Evolutionary conservation across 805 yeast genomes (phyloP), one percentile per base, ranked within the genome.

Genomic region (Candida khao-thaluensis): DNA sequence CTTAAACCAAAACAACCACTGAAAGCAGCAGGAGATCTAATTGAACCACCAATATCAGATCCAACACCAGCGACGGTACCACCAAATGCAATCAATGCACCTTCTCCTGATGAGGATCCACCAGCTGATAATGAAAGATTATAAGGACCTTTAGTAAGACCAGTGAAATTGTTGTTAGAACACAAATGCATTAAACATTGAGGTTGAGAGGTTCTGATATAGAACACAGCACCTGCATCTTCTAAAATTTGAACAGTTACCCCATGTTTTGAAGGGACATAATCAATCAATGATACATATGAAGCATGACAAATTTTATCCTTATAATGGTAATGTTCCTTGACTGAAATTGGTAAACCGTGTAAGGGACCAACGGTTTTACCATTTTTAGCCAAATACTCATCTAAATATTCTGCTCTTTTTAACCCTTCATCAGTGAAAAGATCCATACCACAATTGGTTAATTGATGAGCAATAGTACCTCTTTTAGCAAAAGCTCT

Each of bases 341-440:
- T 81, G 39, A 80, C 61, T 1, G 84, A 77, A 21, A 81, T 60
- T 2, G 87, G 87, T 22, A 81, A 59, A 2, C 87, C 87, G 50
- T 81, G 86, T 35, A 81, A 66, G 0, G 84, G 81, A 16, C 86
- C 86, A 26, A 75, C 54, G 1, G 72, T 57, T 45, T 72, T 66
- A 12, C 81, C 82, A 28, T 71, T 57, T 33, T 66, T 46, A 34
- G 54, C 57, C 38, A 49, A 74, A 51, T 72, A 70, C 15, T 67
- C 71, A 51, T 82, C 89, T 42, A 79, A 62, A 39, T 55, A 66
- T 48, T 69, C 56, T 5, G 88, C 88, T 41, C 72, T 64, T 43
- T 63, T 65, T 38, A 81, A 61, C 8, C 86, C 89, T 44, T 77
- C 76, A 9, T 76, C 80, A 30, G 76, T 62, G 52, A 82, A 79